A percentile compares a stretch with the other conserved stretches of the same genome.
Evolutionary conservation across 371 early-diverging fungal genomes (phyloP).

Genomic region (Mucor saturninus): DNA sequence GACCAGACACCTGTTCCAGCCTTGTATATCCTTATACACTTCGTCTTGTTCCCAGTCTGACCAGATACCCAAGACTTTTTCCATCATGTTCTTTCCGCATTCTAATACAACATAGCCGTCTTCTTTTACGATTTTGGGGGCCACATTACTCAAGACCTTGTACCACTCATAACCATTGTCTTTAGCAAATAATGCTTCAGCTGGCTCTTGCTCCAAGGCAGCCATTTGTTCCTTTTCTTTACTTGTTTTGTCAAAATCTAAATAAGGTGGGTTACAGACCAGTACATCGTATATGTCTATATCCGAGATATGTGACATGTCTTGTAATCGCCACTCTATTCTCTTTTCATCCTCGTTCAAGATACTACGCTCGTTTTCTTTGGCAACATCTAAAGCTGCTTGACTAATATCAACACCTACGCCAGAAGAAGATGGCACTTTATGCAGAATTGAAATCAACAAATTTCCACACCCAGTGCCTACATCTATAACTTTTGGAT

Average conservation of each 20-base stretch:
- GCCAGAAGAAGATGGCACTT: conserved; percentile 40
- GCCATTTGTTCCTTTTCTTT: conserved; percentile 37
- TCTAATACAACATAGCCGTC: conserved; percentile 64
- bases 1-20: conserved; percentile 67
- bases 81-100: conserved; percentile 73
- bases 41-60: conserved; percentile 49
- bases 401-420: conserved; percentile 71
- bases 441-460: conserved; percentile 60
- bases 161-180: conserved; percentile 74
- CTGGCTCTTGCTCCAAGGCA: conserved; percentile 65
- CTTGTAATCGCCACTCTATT: conserved; percentile 39
- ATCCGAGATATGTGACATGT: conserved; percentile 47
- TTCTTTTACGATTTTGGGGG: conserved; percentile 36
- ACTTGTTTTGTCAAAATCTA: conserved; percentile 44
- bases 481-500: conserved; percentile 61
- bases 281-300: conserved; percentile 61
- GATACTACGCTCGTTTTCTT: conserved; percentile 37
- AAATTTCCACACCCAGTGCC: conserved; percentile 83
- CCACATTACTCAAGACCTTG: conserved; percentile 49
- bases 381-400: conserved; percentile 63
- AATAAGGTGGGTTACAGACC: conserved; percentile 81
- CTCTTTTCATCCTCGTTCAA: conserved; percentile 34
- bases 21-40: conserved; percentile 56
- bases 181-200: conserved; percentile 67
- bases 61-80: conserved; percentile 63